Conservation (phyloP, 2,329 filamentous ascomycete genomes). For the Fusarium sp. region DNA sequence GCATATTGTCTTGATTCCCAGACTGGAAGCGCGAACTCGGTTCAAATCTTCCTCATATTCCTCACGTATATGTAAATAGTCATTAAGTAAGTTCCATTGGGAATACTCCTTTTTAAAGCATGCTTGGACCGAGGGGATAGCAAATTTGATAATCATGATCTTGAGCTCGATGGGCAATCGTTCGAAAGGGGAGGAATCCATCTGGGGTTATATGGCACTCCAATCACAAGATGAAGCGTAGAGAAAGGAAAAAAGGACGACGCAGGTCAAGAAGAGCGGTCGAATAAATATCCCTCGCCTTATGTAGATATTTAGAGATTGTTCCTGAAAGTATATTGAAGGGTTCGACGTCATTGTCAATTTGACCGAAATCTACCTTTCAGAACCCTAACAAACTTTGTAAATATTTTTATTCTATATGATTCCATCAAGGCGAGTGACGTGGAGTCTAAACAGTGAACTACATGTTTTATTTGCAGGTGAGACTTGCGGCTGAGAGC, state of each 20-base stretch:
- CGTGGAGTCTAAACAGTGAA: background rate
- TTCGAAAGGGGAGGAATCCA: background rate
- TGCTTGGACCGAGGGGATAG: background rate
- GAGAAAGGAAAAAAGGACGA: background rate
- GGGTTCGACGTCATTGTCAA: too few species aligned
- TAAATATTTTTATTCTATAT: background rate
- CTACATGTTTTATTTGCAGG: background rate
- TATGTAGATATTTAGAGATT: too few species aligned
- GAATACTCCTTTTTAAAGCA: too few species aligned
- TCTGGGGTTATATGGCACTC: fast-evolving
- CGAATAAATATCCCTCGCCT: too few species aligned
- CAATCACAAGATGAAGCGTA: too few species aligned
- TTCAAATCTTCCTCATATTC: background rate
- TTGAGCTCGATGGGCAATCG: background rate
- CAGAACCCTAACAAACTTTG: too few species aligned
- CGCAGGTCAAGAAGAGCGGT: background rate
- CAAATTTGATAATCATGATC: background rate
- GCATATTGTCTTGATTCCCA: background rate
- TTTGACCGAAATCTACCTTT: too few species aligned
- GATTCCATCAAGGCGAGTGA: fast-evolving
- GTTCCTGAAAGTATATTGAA: too few species aligned
- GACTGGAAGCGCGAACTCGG: fast-evolving
- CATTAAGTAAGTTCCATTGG: too few species aligned
- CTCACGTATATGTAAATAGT: too few species aligned
- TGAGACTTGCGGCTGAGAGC: too few species aligned